These are phyloP conservation scores for Penicillium sclerotigenum DNA, from an alignment of 2,329 filamentous ascomycete species.

Conservation along the genomic window DNA sequence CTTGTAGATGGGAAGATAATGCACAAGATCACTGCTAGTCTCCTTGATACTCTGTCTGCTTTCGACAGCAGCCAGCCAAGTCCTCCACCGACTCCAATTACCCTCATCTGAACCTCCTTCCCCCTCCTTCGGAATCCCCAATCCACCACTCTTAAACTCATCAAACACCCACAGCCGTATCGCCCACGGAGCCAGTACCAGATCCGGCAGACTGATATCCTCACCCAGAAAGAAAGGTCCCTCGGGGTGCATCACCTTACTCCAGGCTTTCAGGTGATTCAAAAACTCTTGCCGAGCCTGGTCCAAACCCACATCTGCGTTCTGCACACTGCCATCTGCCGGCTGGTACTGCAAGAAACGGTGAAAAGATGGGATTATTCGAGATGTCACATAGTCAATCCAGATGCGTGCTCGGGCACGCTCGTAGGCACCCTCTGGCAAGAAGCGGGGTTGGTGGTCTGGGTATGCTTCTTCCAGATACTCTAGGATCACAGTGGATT, in stretches of 20 bases:
- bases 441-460: conserved; percentile 49
- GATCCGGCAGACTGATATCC: conserved; percentile 64
- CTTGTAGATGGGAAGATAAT: conserved; percentile 67
- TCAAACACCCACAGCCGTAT: conserved; percentile 71
- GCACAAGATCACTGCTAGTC: conserved; percentile 65
- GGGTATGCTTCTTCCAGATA: conserved; percentile 71
- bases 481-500: conserved; percentile 70
- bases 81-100: conserved; percentile 63
- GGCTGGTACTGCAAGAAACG: conserved; percentile 53
- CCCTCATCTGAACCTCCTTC: conserved; percentile 50
- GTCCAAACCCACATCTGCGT: conserved; percentile 43
- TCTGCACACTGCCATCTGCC: conserved; percentile 18
- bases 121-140: conserved; percentile 47
- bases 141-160: conserved; percentile 63
- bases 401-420: conserved; percentile 66
- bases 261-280: conserved; percentile 57
- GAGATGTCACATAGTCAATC: conserved; percentile 67
- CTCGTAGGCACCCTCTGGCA: conserved; percentile 62
- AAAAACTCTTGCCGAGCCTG: conserved; percentile 59
- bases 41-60: conserved; percentile 61
- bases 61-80: conserved; percentile 61
- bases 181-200: conserved; percentile 70
- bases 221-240: conserved; percentile 68
- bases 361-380: conserved; percentile 69
- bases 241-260: conserved; percentile 56